Percentiles rank a stretch among this genome's conserved stretches.
Evolutionary conservation across 1,139 yeast species (phyloP).

Genomic region (Meyerozyma carpophila): DNA sequence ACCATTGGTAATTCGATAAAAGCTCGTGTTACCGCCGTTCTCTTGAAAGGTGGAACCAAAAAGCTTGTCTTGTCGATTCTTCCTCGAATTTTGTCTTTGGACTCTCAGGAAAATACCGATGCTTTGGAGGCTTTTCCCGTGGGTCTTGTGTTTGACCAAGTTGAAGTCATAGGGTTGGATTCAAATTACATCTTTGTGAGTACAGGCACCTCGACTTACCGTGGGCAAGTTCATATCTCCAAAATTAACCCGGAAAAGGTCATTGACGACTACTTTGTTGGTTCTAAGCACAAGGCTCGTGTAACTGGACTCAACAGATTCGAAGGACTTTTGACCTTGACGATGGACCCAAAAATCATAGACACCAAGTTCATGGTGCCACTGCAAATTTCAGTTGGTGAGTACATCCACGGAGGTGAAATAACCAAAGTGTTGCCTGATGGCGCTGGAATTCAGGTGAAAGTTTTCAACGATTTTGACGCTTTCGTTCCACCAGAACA

Average conservation of each 20-base stretch:
- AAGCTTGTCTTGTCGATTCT: conserved; percentile 60
- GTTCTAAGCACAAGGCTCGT: conserved; percentile 71
- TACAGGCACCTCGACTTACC: conserved; percentile 48
- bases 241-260: conserved; percentile 53
- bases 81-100: conserved; percentile 44
- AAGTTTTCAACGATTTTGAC: conserved; percentile 58
- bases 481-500: conserved; percentile 75
- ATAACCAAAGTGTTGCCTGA: conserved; percentile 62
- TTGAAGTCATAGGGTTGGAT: conserved; percentile 56
- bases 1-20: conserved; percentile 61
- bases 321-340: conserved; percentile 63
- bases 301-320: conserved; percentile 62
- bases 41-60: conserved; percentile 51
- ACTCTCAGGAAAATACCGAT: conserved; percentile 15
- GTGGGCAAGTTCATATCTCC: conserved; percentile 72
- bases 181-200: conserved; percentile 50
- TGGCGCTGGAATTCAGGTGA: conserved; percentile 59
- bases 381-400: conserved; percentile 75
- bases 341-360: conserved; percentile 62
- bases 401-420: conserved; percentile 49
- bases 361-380: conserved; percentile 60
- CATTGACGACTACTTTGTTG: conserved; percentile 50
- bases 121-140: conserved; percentile 69
- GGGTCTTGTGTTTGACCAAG: conserved; percentile 64
- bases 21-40: conserved; percentile 65